Evolutionary conservation across 306 rosid genomes (phyloP).

Genomic region (Oxytropis ochrocephala): DNA sequence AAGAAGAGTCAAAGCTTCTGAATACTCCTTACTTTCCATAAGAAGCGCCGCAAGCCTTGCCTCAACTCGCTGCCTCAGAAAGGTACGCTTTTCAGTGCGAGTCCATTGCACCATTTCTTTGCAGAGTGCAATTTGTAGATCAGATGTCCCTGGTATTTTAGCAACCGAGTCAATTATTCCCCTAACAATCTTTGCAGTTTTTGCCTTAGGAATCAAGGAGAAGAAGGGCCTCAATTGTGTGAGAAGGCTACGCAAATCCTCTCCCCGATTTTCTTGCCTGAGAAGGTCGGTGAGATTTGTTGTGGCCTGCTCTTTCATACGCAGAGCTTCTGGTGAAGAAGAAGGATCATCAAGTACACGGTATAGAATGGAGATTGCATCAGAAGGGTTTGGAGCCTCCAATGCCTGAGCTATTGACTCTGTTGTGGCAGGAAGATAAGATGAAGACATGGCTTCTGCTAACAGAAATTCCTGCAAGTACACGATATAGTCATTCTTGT

Average conservation of each 20-base stretch:
- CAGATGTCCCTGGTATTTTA: conserved; percentile 79
- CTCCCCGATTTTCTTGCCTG: conserved; percentile 74
- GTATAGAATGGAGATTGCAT: conserved; percentile 70
- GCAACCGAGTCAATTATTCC: conserved; percentile 81
- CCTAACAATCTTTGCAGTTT: conserved; percentile 92
- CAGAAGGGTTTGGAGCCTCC: conserved; percentile 63
- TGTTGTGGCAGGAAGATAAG: conserved; percentile 71
- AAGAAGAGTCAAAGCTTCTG: conserved; percentile 80
- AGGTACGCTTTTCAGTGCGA: conserved; percentile 84
- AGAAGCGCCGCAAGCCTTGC: conserved; percentile 92
- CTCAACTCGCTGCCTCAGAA: conserved; percentile 87
- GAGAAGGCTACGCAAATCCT: conserved; percentile 87
- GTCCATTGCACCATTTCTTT: conserved; percentile 97
- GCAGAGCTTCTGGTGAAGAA: conserved; percentile 73
- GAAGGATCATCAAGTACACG: conserved; percentile 74
- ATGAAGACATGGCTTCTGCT: conserved; percentile 55
- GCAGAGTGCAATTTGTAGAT: conserved; percentile 80
- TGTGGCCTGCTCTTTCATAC: conserved; percentile 84
- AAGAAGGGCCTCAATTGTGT: conserved; percentile 91
- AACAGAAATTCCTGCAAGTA: conserved; percentile 35
- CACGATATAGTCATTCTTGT: neutral
- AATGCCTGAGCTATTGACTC: conserved; percentile 64
- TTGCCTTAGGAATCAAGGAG: conserved; percentile 84
- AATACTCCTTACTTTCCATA: conserved; percentile 84
- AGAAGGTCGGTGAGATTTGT: conserved; percentile 72